These are phyloP conservation scores for Aspergillus cavernicola DNA, from an alignment of 495 filamentous ascomycete genomes.

Conservation along the genomic window DNA sequence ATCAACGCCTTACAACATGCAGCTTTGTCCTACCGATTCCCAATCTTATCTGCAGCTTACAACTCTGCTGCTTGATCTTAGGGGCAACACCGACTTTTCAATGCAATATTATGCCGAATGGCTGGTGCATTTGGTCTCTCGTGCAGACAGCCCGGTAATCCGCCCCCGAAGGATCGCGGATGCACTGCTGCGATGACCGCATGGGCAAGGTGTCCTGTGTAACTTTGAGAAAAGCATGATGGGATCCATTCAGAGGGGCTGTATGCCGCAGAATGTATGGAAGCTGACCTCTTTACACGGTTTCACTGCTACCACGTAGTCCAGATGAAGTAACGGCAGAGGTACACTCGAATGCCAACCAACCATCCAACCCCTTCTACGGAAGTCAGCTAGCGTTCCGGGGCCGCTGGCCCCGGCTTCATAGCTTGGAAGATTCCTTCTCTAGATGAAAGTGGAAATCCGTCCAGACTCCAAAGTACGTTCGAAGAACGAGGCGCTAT, in stretches of 20 bases:
- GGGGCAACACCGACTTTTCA: not conserved
- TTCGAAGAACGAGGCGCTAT: not conserved
- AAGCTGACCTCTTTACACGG: too few species aligned
- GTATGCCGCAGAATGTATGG: too few species aligned
- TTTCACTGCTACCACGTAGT: too few species aligned
- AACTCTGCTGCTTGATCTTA: too few species aligned
- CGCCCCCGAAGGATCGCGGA: not conserved
- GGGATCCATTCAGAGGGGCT: not conserved
- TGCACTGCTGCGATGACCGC: not conserved
- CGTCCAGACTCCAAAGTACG: not conserved
- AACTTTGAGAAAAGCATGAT: not conserved
- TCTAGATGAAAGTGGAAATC: not conserved
- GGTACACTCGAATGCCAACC: not conserved
- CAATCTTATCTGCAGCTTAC: not conserved
- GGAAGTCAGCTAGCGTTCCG: too few species aligned
- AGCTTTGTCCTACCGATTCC: not conserved
- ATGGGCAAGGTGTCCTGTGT: not conserved
- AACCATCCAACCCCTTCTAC: too few species aligned
- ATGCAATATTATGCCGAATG: not conserved
- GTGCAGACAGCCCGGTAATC: not conserved
- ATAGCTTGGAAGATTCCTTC: not conserved
- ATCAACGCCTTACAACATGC: not conserved
- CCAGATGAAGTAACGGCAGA: too few species aligned
- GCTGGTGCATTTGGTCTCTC: not conserved
- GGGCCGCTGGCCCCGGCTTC: not conserved